Percentiles rank a stretch among this genome's conserved stretches.
These are phyloP conservation scores for Leccinum fallax DNA, from an alignment of 1,284 basidiomycete genomes.

Conservation along the genomic window DNA sequence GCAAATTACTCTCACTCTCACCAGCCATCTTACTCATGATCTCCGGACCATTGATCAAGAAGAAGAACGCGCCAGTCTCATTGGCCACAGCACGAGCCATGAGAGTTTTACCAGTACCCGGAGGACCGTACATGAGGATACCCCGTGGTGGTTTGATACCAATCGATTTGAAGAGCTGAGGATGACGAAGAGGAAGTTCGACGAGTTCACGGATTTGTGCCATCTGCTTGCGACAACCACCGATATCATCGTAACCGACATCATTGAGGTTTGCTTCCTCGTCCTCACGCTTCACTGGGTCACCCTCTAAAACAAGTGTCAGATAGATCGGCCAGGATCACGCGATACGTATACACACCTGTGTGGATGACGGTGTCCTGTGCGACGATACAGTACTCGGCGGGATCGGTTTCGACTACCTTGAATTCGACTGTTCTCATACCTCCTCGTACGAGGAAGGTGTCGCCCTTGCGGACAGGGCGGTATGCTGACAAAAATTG, in stretches of 20 bases:
- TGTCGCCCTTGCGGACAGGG: slow-evolving; percentile 94
- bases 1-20: slow-evolving; percentile 94
- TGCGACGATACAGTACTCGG: slow-evolving; percentile 96
- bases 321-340: slow-evolving; percentile 10
- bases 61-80: slow-evolving; percentile 99
- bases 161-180: slow-evolving; percentile 99
- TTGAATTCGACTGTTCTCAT: slow-evolving; percentile 99
- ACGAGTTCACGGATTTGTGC: slow-evolving; percentile 99
- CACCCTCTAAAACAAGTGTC: slow-evolving; percentile 71
- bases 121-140: slow-evolving; percentile 95
- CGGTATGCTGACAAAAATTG: slow-evolving; percentile 71
- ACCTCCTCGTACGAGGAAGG: slow-evolving; percentile 97
- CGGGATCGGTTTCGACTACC: slow-evolving; percentile 92
- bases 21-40: slow-evolving; percentile 99
- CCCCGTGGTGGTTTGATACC: slow-evolving; percentile 99
- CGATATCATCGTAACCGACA: slow-evolving; percentile 99
- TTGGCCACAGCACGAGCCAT: slow-evolving; percentile 99
- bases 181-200: slow-evolving; percentile 96
- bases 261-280: slow-evolving; percentile 97
- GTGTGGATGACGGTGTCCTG: slow-evolving; percentile 97
- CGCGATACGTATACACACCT: slow-evolving; percentile 44
- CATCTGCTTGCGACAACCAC: slow-evolving; percentile 99
- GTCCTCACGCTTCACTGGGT: slow-evolving; percentile 98
- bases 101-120: slow-evolving; percentile 96
- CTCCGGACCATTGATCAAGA: slow-evolving; percentile 99